Evolutionary conservation across 1,139 yeast genomes (phyloP).

Genomic region (Hyphopichia wangnamkhiaoensis): DNA sequence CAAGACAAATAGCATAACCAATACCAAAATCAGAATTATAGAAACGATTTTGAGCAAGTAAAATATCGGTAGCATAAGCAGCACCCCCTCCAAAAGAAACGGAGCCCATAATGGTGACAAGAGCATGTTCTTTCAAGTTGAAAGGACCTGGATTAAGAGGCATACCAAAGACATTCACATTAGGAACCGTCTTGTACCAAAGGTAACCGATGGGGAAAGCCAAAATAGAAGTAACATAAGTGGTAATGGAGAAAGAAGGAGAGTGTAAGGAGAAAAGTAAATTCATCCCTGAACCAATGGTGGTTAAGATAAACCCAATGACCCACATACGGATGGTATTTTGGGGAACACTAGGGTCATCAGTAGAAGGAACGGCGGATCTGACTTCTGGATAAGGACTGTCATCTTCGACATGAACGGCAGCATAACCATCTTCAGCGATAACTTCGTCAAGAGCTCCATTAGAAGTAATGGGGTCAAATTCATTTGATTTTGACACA

Average conservation of each 20-base stretch:
- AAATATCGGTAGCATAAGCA: conserved; percentile 62
- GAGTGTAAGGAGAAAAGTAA: conserved; percentile 59
- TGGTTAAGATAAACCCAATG: conserved; percentile 52
- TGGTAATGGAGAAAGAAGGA: conserved; percentile 55
- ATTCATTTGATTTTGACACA: conserved; percentile 36
- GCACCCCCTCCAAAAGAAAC: conserved; percentile 57
- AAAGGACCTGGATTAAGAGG: conserved; percentile 63
- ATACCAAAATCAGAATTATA: conserved; percentile 43
- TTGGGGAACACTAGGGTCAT: conserved; percentile 56
- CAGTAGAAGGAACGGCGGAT: conserved; percentile 65
- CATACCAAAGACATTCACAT: conserved; percentile 42
- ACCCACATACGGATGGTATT: conserved; percentile 67
- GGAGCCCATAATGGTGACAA: conserved; percentile 57
- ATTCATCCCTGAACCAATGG: conserved; percentile 62
- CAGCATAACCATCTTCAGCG: conserved; percentile 45
- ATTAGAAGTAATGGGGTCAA: conserved; percentile 37
- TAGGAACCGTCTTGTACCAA: conserved; percentile 54
- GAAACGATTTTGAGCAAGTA: conserved; percentile 55
- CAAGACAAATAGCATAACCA: conserved; percentile 47
- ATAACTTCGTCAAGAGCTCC: conserved; percentile 19
- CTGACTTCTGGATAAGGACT: conserved; percentile 67
- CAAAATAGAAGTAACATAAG: conserved; percentile 58
- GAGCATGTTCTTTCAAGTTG: conserved; percentile 64
- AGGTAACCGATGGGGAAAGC: conserved; percentile 64
- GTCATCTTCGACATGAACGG: conserved; percentile 47